phyloP scores from a whole-genome alignment of 2,329 filamentous ascomycete genomes.

The Sarocladium strictum region DNA sequence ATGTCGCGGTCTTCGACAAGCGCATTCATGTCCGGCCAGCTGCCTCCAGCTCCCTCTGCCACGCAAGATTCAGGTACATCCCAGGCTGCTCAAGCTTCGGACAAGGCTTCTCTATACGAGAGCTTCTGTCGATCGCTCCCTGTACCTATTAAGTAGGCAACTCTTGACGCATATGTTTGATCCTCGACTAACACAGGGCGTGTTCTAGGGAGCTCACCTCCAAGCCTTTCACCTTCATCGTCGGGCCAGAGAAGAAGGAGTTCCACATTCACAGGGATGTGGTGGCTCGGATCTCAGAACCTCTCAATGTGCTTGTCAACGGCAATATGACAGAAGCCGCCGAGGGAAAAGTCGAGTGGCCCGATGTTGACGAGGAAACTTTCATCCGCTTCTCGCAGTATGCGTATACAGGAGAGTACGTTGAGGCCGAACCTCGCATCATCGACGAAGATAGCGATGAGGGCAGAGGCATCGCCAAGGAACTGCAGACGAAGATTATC shows the following conservation, averaged over 20 bases:
- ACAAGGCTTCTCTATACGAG: too few relatives aligned
- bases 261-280: slow-evolving; percentile 20
- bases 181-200: neutral
- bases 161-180: too few relatives aligned
- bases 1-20: too few relatives aligned
- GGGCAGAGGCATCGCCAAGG: too few relatives aligned
- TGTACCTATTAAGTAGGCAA: too few relatives aligned
- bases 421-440: slow-evolving; percentile 23
- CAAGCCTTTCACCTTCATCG: slow-evolving; percentile 19
- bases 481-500: neutral
- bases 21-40: too few relatives aligned
- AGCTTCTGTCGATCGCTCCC: too few relatives aligned
- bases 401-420: slow-evolving; percentile 19
- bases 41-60: too few relatives aligned
- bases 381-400: slow-evolving; percentile 21
- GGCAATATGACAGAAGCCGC: slow-evolving; percentile 19
- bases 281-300: slow-evolving; percentile 16
- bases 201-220: slow-evolving; percentile 18
- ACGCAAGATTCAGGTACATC: too few relatives aligned
- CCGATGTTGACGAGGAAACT: slow-evolving; percentile 19
- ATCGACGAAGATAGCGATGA: too few relatives aligned
- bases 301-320: slow-evolving; percentile 18
- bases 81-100: too few relatives aligned
- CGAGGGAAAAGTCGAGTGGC: slow-evolving; percentile 19
- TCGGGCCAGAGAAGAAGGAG: slow-evolving; percentile 15